Evolutionary conservation across 2,329 filamentous ascomycete genomes (phyloP), one percentile per base, ranked within the genome.

Genomic region (Xylaria sp.): DNA sequence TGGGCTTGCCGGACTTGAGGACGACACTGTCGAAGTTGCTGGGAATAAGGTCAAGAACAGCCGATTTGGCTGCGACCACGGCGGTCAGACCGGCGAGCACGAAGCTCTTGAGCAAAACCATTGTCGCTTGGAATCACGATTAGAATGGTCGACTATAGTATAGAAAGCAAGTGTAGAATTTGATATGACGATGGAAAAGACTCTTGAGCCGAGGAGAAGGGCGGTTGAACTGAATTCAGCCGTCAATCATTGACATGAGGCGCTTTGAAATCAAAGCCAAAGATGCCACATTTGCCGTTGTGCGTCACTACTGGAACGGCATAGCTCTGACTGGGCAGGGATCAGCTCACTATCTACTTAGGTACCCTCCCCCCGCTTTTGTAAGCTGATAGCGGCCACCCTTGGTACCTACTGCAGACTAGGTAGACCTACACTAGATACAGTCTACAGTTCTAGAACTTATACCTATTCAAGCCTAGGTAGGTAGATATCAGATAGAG

Each of bases 1-100:
- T 93, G 43, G 95, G 94, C 83, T 96, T 98, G 78, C 93, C 93
- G 46, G 91, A 94, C 76, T 96, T 87, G 63, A 97, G 84, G 67
- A 97, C 92, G 57, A 97, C 84, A 48, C 89, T 81, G 82, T 98
- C 94, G 77, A 99, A 99, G 83, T 97, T 99, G 72, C 83, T 82
- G 58, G 94, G 93, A 62, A 90, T 88, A 64, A 99, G 89, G 77
- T 98, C 94, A 71, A 96, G 83, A 67, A 99, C 95, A 58, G 91
- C 90, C 58, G 92, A 95, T 71, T 88, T 87, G 72, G 91, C 89
- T 63, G 86, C 81, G 60, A 83, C 86, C 29, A 78, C 80, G 66
- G 81, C 78, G 54, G 83, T 79, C 44, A 88, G 77, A 64, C 82
- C 81, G 67, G 81, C 78, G 76, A 87, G 77, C 76, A 86, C 75